phyloP scores from a whole-genome alignment of 805 yeast genomes.

The Phaffomyces thermotolerans region DNA sequence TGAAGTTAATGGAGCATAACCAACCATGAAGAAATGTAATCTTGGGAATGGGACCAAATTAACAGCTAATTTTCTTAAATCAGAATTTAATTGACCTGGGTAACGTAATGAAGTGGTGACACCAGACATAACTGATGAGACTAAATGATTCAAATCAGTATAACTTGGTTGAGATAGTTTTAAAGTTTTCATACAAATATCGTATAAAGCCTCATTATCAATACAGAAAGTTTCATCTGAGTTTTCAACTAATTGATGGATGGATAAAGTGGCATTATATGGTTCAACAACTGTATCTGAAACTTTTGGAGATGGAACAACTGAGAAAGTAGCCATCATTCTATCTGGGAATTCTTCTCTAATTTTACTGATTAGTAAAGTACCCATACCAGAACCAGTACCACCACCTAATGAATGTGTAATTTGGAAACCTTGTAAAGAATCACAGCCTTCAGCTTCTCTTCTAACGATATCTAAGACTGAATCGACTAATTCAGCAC shows the following conservation, averaged over 20 bases:
- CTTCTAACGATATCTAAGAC: conserved; percentile 93
- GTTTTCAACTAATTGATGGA: conserved; percentile 95
- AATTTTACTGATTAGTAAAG: conserved; percentile 84
- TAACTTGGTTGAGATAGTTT: conserved; percentile 88
- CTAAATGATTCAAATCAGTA: conserved; percentile 79
- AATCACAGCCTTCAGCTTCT: conserved; percentile 94
- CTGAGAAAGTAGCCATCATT: conserved; percentile 96
- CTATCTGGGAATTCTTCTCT: conserved; percentile 93
- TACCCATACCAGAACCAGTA: conserved; percentile 98
- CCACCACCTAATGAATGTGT: conserved; percentile 99
- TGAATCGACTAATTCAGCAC: conserved; percentile 91
- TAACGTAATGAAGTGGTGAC: conserved; percentile 97
- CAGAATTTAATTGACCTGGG: conserved; percentile 95
- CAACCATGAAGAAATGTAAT: conserved; percentile 98
- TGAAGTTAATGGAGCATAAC: conserved; percentile 93
- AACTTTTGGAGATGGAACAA: conserved; percentile 96
- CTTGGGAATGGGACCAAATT: conserved; percentile 98
- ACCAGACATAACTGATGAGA: conserved; percentile 96
- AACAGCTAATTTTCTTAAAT: conserved; percentile 96
- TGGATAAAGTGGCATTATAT: conserved; percentile 91
- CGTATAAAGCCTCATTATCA: conserved; percentile 97
- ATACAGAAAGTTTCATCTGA: conserved; percentile 99
- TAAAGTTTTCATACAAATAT: conserved; percentile 92
- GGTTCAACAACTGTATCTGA: conserved; percentile 98
- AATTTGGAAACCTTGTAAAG: conserved; percentile 93